Percentiles rank a stretch among this genome's conserved stretches.
These are phyloP conservation scores for Coemansia nantahalensis DNA, from an alignment of 192 early-diverging fungal species.

Conservation along the genomic window DNA sequence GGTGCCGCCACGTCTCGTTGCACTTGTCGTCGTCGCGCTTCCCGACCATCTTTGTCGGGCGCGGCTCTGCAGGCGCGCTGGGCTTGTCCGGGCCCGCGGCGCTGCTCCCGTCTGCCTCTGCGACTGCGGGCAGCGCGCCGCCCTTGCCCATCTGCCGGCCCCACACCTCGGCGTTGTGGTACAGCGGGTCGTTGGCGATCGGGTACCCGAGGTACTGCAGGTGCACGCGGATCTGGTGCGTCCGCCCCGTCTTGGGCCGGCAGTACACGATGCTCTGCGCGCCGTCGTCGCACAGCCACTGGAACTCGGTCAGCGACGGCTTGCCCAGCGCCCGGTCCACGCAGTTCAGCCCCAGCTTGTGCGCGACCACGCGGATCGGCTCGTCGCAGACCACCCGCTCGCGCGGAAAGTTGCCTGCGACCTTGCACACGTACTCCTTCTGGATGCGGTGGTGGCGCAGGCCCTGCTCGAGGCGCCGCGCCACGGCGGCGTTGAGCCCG, in stretches of 20 bases:
- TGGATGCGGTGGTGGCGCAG: constrained; percentile 65
- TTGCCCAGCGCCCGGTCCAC: constrained; percentile 79
- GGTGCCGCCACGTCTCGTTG: constrained; percentile 15
- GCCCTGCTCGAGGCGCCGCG: constrained; percentile 62
- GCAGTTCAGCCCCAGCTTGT: constrained; percentile 86
- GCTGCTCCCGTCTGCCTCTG: background rate
- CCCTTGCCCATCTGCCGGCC: constrained; percentile 59
- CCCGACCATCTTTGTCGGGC: constrained; percentile 18
- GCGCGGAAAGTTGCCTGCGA: constrained; percentile 83
- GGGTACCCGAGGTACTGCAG: constrained; percentile 89
- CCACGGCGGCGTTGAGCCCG: constrained; percentile 57
- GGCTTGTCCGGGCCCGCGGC: background rate
- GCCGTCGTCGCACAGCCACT: constrained; percentile 61
- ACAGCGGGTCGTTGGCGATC: constrained; percentile 95
- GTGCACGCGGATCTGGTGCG: constrained; percentile 98
- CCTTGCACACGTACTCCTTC: constrained; percentile 89
- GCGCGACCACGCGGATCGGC: constrained; percentile 80
- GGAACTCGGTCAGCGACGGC: constrained; percentile 77
- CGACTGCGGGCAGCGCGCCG: constrained; percentile 9
- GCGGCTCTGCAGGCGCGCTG: constrained; percentile 3
- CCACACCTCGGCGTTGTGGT: constrained; percentile 74
- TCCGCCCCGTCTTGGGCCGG: constrained; percentile 85
- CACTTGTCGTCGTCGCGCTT: constrained; percentile 7
- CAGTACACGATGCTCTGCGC: constrained; percentile 73
- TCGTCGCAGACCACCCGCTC: constrained; percentile 61